phyloP scores from a whole-genome alignment of 352 stramenopile species.

The Phytopythium cucurbitacearum region DNA sequence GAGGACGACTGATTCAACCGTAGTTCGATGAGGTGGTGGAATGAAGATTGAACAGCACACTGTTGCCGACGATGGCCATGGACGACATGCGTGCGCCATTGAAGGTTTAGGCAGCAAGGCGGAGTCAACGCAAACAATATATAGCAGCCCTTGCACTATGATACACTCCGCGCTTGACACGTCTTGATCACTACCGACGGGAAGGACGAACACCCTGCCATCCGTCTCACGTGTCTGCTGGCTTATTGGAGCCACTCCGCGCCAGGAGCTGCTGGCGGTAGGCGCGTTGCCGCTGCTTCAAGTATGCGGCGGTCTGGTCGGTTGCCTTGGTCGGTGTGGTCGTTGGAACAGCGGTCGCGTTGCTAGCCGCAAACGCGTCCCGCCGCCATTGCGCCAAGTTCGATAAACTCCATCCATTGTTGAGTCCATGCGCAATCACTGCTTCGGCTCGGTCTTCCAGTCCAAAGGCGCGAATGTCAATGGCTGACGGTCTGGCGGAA shows the following conservation, averaged over 20 bases:
- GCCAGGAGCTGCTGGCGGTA: conserved; percentile 65
- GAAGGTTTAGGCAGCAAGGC: too few species aligned
- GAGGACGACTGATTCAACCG: conserved; percentile 42
- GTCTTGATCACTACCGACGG: too few species aligned
- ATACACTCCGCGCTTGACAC: too few species aligned
- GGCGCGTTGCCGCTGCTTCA: conserved; percentile 61
- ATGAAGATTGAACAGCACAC: too few species aligned
- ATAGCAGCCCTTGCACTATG: too few species aligned
- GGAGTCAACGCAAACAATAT: too few species aligned
- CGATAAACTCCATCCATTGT: conserved; percentile 45
- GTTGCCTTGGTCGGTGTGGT: conserved; percentile 3
- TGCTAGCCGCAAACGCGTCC: conserved; percentile 25
- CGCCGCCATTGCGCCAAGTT: conserved; percentile 66
- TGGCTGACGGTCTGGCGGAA: conserved; percentile 10
- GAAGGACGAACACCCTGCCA: too few species aligned
- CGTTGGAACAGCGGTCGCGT: not conserved
- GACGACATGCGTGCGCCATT: too few species aligned
- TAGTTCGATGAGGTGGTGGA: too few species aligned
- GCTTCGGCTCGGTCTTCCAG: conserved; percentile 76
- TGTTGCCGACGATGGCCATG: too few species aligned
- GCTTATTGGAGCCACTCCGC: not conserved
- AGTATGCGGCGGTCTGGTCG: conserved; percentile 25
- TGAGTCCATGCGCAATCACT: conserved; percentile 42
- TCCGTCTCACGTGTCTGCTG: not conserved
- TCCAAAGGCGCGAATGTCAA: conserved; percentile 66